These are phyloP conservation scores for Verticillium nonalfalfae DNA, from an alignment of 2,329 filamentous ascomycete genomes.

Conservation along the genomic window DNA sequence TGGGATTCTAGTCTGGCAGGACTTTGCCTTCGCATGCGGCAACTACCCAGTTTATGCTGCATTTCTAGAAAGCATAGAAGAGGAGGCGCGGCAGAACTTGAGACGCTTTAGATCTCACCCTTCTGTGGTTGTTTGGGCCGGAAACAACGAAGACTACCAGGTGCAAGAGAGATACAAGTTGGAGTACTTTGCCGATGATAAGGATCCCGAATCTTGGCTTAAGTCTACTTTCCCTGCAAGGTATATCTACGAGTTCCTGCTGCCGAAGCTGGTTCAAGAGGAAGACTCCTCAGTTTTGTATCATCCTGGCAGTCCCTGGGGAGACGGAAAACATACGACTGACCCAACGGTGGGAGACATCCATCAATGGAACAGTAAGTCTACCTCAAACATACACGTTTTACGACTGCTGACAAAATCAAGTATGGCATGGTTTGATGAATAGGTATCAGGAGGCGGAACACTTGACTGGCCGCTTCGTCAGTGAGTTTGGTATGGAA, in stretches of 20 bases:
- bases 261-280: constrained; percentile 65
- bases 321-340: constrained; percentile 60
- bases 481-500: constrained; percentile 94
- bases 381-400: background rate
- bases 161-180: constrained; percentile 67
- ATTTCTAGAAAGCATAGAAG: constrained; percentile 51
- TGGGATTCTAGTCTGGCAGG: constrained; percentile 65
- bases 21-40: constrained; percentile 67
- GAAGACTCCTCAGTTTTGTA: constrained; percentile 68
- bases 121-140: constrained; percentile 79
- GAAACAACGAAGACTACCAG: constrained; percentile 95
- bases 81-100: constrained; percentile 61
- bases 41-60: constrained; percentile 58
- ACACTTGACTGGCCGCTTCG: constrained; percentile 80
- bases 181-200: constrained; percentile 74
- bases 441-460: constrained; percentile 90
- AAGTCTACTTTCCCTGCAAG: constrained; percentile 83
- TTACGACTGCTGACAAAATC: constrained; percentile 1
- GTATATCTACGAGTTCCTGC: constrained; percentile 89
- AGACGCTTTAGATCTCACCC: constrained; percentile 77
- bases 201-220: constrained; percentile 77
- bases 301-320: constrained; percentile 82
- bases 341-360: constrained; percentile 83
- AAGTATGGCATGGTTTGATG: constrained; percentile 84
- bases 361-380: constrained; percentile 74